A percentile compares a stretch with the other conserved stretches of the same genome.
Evolutionary conservation across 2,329 filamentous ascomycete species (phyloP).

Genomic region (Fusarium decemcellulare): DNA sequence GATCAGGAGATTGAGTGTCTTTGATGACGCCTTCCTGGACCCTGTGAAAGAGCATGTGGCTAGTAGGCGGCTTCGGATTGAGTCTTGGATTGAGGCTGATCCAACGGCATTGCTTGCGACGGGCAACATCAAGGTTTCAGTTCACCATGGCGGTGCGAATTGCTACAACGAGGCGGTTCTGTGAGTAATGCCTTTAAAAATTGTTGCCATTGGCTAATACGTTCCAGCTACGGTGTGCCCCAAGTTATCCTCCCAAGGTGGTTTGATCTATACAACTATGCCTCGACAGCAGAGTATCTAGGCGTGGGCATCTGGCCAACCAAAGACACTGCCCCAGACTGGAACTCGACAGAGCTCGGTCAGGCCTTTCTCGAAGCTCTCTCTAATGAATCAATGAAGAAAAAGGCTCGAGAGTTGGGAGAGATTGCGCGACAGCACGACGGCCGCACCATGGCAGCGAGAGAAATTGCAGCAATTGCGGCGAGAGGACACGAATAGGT

Average conservation of each 20-base stretch:
- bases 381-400: background rate
- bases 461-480: constrained; percentile 3
- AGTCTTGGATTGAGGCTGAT: constrained; percentile 48
- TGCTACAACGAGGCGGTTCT: constrained; percentile 37
- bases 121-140: constrained; percentile 40
- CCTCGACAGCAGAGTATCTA: constrained; percentile 57
- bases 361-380: constrained; percentile 41
- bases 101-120: constrained; percentile 51
- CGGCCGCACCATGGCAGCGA: background rate
- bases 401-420: constrained; percentile 8
- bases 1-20: constrained; percentile 26
- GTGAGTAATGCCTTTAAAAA: constrained; percentile 17
- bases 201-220: background rate
- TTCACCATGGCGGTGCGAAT: constrained; percentile 42
- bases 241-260: constrained; percentile 63
- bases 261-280: constrained; percentile 62
- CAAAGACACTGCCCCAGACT: constrained; percentile 50
- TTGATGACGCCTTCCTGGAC: constrained; percentile 19
- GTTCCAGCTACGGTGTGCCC: constrained; percentile 56
- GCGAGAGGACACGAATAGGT: constrained; percentile 1
- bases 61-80: constrained; percentile 35
- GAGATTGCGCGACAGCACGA: constrained; percentile 12
- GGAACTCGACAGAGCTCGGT: constrained; percentile 45
- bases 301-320: constrained; percentile 59
- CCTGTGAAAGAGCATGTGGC: constrained; percentile 27